phyloP scores from a whole-genome alignment of 2,329 filamentous ascomycete genomes.

The Pseudophaeomoniella oleicola region DNA sequence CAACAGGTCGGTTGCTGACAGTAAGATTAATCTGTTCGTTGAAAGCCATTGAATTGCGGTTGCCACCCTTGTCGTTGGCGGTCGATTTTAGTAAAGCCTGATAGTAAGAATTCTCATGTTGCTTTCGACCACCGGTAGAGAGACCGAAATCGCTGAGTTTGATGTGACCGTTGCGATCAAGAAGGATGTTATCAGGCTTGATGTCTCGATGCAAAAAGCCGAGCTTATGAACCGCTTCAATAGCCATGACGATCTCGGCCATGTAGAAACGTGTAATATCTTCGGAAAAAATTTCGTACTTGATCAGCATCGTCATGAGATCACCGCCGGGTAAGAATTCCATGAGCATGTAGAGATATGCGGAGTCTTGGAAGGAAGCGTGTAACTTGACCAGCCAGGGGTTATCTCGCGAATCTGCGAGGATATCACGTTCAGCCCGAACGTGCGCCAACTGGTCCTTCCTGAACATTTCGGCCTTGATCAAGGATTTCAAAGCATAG shows the following conservation, averaged over 20 bases:
- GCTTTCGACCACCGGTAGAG: conserved; percentile 93
- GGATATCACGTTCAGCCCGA: conserved; percentile 89
- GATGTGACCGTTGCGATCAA: conserved; percentile 90
- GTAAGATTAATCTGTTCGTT: conserved; percentile 91
- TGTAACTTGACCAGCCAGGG: conserved; percentile 98
- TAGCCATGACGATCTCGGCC: conserved; percentile 94
- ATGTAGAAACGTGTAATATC: conserved; percentile 99
- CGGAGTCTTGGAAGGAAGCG: conserved; percentile 92
- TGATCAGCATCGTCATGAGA: conserved; percentile 99
- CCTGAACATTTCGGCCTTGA: conserved; percentile 99
- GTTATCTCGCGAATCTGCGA: conserved; percentile 91
- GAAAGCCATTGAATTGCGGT: conserved; percentile 86
- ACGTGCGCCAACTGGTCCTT: conserved; percentile 97
- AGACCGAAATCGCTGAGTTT: conserved; percentile 97
- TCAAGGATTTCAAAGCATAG: conserved; percentile 93
- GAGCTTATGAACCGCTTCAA: conserved; percentile 93
- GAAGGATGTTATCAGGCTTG: conserved; percentile 95
- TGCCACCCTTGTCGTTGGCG: conserved; percentile 53
- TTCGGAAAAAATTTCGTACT: conserved; percentile 98
- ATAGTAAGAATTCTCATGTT: conserved; percentile 97
- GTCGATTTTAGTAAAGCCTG: conserved; percentile 81
- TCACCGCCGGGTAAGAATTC: conserved; percentile 97
- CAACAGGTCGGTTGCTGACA: conserved; percentile 91
- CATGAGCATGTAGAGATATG: conserved; percentile 98
- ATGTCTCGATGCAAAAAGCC: conserved; percentile 99